phyloP scores from a whole-genome alignment of 2,329 filamentous ascomycete genomes.

The Magnaporthiopsis rhizophila region DNA sequence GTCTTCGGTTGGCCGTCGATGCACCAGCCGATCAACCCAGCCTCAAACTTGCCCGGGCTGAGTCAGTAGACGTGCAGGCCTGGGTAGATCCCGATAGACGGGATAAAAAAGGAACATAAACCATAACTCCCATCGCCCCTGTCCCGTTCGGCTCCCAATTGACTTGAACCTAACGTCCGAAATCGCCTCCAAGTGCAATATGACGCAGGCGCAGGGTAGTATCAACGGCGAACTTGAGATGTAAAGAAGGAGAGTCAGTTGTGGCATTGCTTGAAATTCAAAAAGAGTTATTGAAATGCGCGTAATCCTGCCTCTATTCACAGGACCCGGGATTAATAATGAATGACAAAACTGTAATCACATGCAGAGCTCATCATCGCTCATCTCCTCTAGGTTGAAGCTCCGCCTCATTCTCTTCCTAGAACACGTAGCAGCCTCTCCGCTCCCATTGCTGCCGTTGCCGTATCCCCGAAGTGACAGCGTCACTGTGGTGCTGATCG shows the following conservation, averaged over 20 bases:
- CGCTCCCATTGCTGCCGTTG: not conserved
- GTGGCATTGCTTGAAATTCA: not conserved
- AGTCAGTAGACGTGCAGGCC: not conserved
- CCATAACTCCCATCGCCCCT: too few species aligned
- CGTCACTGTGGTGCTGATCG: not conserved
- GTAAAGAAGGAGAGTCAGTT: not conserved
- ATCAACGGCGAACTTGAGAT: not conserved
- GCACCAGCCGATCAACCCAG: not conserved
- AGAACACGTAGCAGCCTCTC: not conserved
- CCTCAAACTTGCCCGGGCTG: not conserved
- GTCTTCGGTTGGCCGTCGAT: too few species aligned
- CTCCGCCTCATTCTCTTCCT: not conserved
- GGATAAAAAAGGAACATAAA: too few species aligned
- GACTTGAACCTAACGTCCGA: too few species aligned
- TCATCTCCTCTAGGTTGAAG: not conserved
- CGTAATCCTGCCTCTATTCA: too few species aligned
- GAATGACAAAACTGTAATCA: slow-evolving; percentile 4
- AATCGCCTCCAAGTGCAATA: not conserved
- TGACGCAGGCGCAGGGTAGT: not conserved
- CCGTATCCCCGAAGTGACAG: not conserved
- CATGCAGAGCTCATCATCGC: slow-evolving; percentile 15
- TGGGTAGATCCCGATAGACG: not conserved
- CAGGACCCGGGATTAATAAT: too few species aligned
- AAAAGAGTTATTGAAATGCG: too few species aligned
- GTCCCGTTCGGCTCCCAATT: too few species aligned